These are phyloP conservation scores for Carex cristatella DNA, from an alignment of 176 grass and related monocot genomes.

Conservation along the genomic window DNA sequence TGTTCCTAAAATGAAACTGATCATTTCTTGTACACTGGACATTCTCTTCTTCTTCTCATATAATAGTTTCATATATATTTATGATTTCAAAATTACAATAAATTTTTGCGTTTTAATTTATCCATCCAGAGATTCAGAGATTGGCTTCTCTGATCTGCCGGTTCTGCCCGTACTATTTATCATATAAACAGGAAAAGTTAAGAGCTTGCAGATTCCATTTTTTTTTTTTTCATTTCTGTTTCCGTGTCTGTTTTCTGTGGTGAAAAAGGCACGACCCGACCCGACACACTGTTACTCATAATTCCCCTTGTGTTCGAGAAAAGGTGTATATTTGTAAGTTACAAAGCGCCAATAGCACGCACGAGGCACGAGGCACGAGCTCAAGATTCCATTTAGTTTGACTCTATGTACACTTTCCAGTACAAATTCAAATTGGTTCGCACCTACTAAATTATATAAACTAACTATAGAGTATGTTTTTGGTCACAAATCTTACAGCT, in stretches of 20 bases:
- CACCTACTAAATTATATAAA: background rate
- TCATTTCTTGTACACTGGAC: too few relatives aligned
- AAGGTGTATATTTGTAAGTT: background rate
- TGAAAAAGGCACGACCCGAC: background rate
- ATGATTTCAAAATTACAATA: too few relatives aligned
- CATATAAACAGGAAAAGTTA: background rate
- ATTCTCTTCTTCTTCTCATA: too few relatives aligned
- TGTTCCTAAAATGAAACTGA: too few relatives aligned
- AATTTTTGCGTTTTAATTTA: too few relatives aligned
- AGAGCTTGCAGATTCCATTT: background rate
- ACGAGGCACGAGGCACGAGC: background rate
- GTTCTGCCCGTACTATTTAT: too few relatives aligned
- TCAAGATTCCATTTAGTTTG: slow-evolving; percentile 5
- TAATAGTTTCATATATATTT: too few relatives aligned
- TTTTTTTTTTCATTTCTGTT: background rate
- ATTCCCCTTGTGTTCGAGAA: background rate
- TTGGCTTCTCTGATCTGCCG: too few relatives aligned
- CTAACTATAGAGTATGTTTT: background rate
- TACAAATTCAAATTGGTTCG: background rate
- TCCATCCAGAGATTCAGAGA: too few relatives aligned
- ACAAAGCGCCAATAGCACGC: background rate
- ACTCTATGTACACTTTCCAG: background rate
- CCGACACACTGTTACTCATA: background rate
- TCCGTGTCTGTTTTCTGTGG: background rate
- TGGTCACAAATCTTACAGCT: background rate